Evolutionary conservation across 768 basidiomycete genomes (phyloP), one percentile per base, ranked within the genome.

Genomic region (Lactifluus volemus): DNA sequence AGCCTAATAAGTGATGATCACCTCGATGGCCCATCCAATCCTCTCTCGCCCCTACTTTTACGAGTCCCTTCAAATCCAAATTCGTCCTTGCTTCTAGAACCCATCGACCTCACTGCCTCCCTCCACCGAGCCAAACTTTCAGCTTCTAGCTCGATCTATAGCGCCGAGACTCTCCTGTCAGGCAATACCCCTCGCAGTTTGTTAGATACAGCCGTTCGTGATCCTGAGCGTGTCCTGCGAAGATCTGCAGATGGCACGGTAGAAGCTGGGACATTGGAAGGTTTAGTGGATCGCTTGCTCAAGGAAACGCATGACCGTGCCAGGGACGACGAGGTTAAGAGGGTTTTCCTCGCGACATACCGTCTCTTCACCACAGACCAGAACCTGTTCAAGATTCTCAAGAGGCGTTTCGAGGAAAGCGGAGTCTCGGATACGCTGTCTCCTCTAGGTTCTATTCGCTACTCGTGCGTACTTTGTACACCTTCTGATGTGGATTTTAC

Each of bases 291-390:
- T 15, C 71, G 73, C 29, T 61, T 79, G 50, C 74, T 77, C 52
- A 67, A 66, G 25, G 68, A 57, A 12, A 60, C 65, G 14, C 41
- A 61, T 41, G 53, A 59, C 30, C 53, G 11, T 57, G 50, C 59
- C 49, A 56, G 78, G 73, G 73, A 63, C 52, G 68, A 49, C 67
- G 75, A 78, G 41, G 77, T 75, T 61, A 69, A 72, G 53, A 76
- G 77, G 59, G 68, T 73, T 41, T 68, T 82, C 38, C 70, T 82
- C 25, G 72, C 73, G 1, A 75, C 74, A 11, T 80, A 72, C 66
- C 67, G 70, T 19, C 75, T 77, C 45, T 81, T 79, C 61, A 74
- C 77, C 1, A 75, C 75, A 6, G 68, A 75, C 4, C 74, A 76
- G 51, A 74, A 73, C 30, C 64, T 81, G 15, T 76, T 79, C 60